These are phyloP conservation scores for Bipolaris bicolor DNA, from an alignment of 2,329 filamentous ascomycete species.

Conservation along the genomic window DNA sequence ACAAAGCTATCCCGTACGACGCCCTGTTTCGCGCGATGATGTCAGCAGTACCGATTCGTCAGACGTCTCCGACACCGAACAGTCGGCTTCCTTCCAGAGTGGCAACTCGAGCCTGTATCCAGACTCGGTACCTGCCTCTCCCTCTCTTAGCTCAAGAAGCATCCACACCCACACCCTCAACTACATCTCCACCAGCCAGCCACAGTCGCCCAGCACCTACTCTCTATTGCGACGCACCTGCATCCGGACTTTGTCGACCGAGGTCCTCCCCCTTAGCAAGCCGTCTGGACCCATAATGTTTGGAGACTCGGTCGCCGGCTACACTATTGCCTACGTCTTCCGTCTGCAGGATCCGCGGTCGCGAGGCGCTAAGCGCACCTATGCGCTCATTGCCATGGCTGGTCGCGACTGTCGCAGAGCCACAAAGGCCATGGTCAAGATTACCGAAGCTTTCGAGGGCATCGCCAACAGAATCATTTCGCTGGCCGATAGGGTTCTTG, in stretches of 20 bases:
- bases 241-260: slow-evolving; percentile 64
- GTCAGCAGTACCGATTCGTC: slow-evolving; percentile 45
- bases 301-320: slow-evolving; percentile 61
- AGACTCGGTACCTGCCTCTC: slow-evolving; percentile 50
- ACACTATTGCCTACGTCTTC: slow-evolving; percentile 66
- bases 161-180: slow-evolving; percentile 62
- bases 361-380: slow-evolving; percentile 62
- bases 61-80: slow-evolving; percentile 48
- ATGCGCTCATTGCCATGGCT: slow-evolving; percentile 63
- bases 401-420: slow-evolving; percentile 62
- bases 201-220: slow-evolving; percentile 60
- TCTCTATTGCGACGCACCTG: slow-evolving; percentile 62
- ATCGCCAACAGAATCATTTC: slow-evolving; percentile 61
- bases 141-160: slow-evolving; percentile 49
- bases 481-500: slow-evolving; percentile 48
- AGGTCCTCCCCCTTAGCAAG: slow-evolving; percentile 61
- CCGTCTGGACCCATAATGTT: slow-evolving; percentile 65
- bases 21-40: slow-evolving; percentile 37
- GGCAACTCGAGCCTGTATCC: slow-evolving; percentile 38
- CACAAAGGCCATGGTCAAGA: slow-evolving; percentile 48
- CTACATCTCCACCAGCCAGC: slow-evolving; percentile 64
- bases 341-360: slow-evolving; percentile 64
- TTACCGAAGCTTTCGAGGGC: slow-evolving; percentile 56
- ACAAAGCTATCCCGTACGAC: slow-evolving; percentile 60
- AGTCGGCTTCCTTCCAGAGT: slow-evolving; percentile 46